Percentiles rank a stretch among this genome's conserved stretches.
Conservation (phyloP, 2,329 filamentous ascomycete species). For the Ceratocystis destructans region DNA sequence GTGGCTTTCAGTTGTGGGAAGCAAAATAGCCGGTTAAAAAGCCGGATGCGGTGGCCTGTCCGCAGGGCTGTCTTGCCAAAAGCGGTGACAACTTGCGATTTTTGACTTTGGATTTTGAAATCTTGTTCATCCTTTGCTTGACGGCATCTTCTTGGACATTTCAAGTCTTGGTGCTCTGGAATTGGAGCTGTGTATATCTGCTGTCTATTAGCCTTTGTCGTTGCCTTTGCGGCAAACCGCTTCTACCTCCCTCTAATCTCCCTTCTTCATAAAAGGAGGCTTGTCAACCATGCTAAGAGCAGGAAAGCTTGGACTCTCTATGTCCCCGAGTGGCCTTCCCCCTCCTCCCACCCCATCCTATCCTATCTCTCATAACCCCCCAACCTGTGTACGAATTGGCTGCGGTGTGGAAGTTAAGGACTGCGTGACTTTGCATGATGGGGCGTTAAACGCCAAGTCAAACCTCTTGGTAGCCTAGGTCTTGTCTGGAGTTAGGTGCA, state of each 20-base stretch:
- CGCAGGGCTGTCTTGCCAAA: neutral
- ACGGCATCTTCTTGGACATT: too few species aligned
- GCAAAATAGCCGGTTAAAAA: neutral
- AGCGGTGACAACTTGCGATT: neutral
- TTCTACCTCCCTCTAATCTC: too few species aligned
- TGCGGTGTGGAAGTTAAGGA: neutral
- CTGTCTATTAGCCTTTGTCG: neutral
- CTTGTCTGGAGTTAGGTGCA: neutral
- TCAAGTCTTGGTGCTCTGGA: too few species aligned
- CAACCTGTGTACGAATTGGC: too few species aligned
- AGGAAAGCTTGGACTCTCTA: constrained; percentile 1
- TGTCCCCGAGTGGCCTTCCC: neutral
- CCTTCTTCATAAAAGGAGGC: neutral
- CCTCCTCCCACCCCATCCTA: neutral
- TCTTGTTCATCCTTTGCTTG: constrained; percentile 1
- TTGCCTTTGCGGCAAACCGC: neutral
- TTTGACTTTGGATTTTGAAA: neutral
- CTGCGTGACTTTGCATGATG: neutral
- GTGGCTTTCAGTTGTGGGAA: neutral
- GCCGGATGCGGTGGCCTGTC: neutral
- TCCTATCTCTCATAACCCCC: too few species aligned
- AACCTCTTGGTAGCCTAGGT: too few species aligned
- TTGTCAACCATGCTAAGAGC: constrained; percentile 5
- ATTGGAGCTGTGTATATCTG: neutral
- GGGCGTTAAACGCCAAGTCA: neutral